A percentile compares a stretch with the other conserved stretches of the same genome.
phyloP scores from a whole-genome alignment of 2,329 filamentous ascomycete genomes.

The Nothophoma quercina region DNA sequence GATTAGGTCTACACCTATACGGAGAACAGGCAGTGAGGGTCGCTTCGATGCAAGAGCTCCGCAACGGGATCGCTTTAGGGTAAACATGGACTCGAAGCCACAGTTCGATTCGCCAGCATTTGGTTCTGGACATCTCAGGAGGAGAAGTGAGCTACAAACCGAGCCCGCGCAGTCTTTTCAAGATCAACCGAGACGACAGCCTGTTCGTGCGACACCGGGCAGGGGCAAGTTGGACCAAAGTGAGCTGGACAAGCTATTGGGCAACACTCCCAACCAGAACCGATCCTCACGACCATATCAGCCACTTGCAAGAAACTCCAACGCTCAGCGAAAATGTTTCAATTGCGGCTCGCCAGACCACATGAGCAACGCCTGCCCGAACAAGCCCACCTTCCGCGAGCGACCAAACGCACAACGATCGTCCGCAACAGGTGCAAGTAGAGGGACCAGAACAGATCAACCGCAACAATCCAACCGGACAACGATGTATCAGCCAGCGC shows the following conservation, averaged over 20 bases:
- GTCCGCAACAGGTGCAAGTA: no score
- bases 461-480: conserved; percentile 13
- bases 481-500: conserved; percentile 8
- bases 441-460: conserved; percentile 12
- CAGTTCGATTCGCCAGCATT: conserved; percentile 37
- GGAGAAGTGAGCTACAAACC: conserved; percentile 32
- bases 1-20: conserved; percentile 17
- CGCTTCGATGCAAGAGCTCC: conserved; percentile 8
- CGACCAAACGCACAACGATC: conserved; percentile 7
- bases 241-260: conserved; percentile 39
- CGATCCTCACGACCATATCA: conserved; percentile 27
- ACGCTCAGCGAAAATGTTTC: conserved; percentile 37
- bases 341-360: conserved; percentile 41
- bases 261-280: conserved; percentile 16
- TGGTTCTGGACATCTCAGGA: conserved; percentile 34
- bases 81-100: conserved; percentile 43
- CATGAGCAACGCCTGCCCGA: conserved; percentile 31
- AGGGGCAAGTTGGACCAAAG: conserved; percentile 36
- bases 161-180: conserved; percentile 1
- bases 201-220: conserved; percentile 18
- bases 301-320: conserved; percentile 32
- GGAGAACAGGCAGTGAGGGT: background rate
- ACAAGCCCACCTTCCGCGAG: conserved; percentile 36
- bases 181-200: conserved; percentile 7
- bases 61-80: conserved; percentile 31